Evolutionary conservation across 2,329 filamentous ascomycete species (phyloP).

Genomic region (Hawksworthiomyces lignivorus): DNA sequence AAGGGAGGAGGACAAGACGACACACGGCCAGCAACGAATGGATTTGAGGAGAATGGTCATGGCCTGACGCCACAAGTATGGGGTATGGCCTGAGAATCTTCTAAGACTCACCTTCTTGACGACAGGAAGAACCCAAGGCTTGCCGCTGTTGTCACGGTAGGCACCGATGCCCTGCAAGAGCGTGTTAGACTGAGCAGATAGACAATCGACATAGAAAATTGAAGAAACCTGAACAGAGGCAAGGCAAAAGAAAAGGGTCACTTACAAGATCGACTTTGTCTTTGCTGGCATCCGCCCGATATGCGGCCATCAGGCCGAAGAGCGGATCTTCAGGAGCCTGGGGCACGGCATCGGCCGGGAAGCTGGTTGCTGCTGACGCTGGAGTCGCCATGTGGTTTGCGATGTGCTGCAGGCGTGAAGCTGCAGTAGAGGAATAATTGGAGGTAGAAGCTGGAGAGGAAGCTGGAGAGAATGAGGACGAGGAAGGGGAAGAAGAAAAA

Average conservation of each 20-base stretch:
- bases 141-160: constrained; percentile 89
- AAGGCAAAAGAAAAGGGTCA: constrained; percentile 4
- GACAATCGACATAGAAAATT: neutral
- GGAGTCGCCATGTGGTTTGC: constrained; percentile 54
- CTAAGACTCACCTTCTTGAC: constrained; percentile 76
- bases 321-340: constrained; percentile 91
- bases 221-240: neutral
- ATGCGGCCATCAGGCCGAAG: constrained; percentile 87
- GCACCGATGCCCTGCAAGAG: constrained; percentile 73
- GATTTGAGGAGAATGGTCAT: too few species aligned
- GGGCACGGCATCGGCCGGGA: constrained; percentile 69
- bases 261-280: constrained; percentile 89
- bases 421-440: constrained; percentile 11
- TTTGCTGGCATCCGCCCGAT: constrained; percentile 64
- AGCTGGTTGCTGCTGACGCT: constrained; percentile 52
- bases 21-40: too few species aligned
- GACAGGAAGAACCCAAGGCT: constrained; percentile 94
- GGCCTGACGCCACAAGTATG: too few species aligned
- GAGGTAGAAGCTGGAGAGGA: neutral
- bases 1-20: too few species aligned
- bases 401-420: constrained; percentile 51
- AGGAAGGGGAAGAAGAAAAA: constrained; percentile 1
- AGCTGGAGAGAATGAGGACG: constrained; percentile 3
- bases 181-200: neutral
- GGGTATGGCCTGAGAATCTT: too few species aligned